Conservation (phyloP, 805 yeast genomes). For the Wickerhamiella shivajii region DNA sequence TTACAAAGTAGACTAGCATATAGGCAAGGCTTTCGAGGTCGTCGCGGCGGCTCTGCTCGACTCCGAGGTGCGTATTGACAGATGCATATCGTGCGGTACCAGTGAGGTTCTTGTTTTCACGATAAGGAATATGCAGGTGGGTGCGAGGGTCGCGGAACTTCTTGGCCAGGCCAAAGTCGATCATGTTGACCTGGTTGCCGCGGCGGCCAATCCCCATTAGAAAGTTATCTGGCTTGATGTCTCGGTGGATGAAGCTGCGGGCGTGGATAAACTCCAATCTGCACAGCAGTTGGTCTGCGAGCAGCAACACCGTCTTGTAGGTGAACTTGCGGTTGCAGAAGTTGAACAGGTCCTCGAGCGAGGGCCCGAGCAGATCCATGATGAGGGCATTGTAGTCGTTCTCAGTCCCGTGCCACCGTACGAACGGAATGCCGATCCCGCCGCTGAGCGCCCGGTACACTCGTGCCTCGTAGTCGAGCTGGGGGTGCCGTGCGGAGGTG, state of each 20-base stretch:
- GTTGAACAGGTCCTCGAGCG: slow-evolving; percentile 87
- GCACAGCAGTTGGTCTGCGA: slow-evolving; percentile 89
- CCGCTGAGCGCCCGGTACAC: slow-evolving; percentile 91
- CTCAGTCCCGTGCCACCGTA: slow-evolving; percentile 94
- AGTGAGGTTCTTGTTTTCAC: slow-evolving; percentile 89
- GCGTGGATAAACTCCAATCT: slow-evolving; percentile 94
- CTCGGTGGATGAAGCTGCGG: slow-evolving; percentile 75
- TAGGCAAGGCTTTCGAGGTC: slow-evolving; percentile 92
- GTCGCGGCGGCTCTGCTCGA: slow-evolving; percentile 93
- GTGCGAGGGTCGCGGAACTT: slow-evolving; percentile 90
- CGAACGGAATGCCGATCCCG: slow-evolving; percentile 94
- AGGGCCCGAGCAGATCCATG: slow-evolving; percentile 88
- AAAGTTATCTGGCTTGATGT: slow-evolving; percentile 72
- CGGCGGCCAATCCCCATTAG: slow-evolving; percentile 83
- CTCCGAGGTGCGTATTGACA: slow-evolving; percentile 90
- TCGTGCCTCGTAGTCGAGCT: slow-evolving; percentile 89
- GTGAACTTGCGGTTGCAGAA: slow-evolving; percentile 90
- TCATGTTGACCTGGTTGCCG: slow-evolving; percentile 89
- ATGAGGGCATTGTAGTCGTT: slow-evolving; percentile 96
- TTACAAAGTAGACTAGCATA: slow-evolving; percentile 83
- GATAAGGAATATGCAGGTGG: slow-evolving; percentile 86
- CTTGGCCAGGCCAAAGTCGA: slow-evolving; percentile 88
- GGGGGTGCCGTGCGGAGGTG: slow-evolving; percentile 87
- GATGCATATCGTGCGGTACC: slow-evolving; percentile 97
- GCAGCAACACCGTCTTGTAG: slow-evolving; percentile 77